phyloP scores from a whole-genome alignment of 2,329 filamentous ascomycete species.

The Chalara sp. region DNA sequence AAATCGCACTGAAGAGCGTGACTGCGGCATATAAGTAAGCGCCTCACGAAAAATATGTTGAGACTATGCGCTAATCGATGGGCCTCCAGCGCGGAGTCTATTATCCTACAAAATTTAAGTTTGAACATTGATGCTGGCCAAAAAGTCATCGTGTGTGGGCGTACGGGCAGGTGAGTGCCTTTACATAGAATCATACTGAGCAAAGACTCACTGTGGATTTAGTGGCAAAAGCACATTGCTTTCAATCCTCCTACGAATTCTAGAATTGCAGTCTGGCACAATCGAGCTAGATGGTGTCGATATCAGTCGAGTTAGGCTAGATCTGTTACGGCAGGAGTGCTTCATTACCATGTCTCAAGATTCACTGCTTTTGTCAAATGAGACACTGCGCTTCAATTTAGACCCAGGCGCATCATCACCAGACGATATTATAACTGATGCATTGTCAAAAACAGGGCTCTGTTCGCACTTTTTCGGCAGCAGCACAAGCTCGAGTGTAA shows the following conservation, averaged over 20 bases:
- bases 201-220: not conserved
- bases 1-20: slow-evolving; percentile 26
- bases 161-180: slow-evolving; percentile 37
- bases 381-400: slow-evolving; percentile 26
- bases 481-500: not conserved
- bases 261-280: slow-evolving; percentile 34
- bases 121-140: slow-evolving; percentile 41
- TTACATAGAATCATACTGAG: not conserved
- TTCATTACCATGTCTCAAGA: slow-evolving; percentile 36
- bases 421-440: slow-evolving; percentile 13
- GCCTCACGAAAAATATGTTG: slow-evolving; percentile 21
- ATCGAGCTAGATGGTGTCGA: slow-evolving; percentile 38
- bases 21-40: slow-evolving; percentile 24
- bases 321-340: slow-evolving; percentile 28
- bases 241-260: slow-evolving; percentile 40
- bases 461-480: slow-evolving; percentile 7
- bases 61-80: slow-evolving; percentile 30
- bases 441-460: slow-evolving; percentile 5
- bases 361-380: slow-evolving; percentile 30
- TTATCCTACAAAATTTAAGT: slow-evolving; percentile 27
- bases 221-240: slow-evolving; percentile 37
- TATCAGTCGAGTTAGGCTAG: slow-evolving; percentile 29
- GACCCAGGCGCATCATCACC: slow-evolving; percentile 16
- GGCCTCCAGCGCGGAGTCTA: slow-evolving; percentile 25
- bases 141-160: slow-evolving; percentile 44